A percentile compares a stretch with the other conserved stretches of the same genome.
phyloP scores from a whole-genome alignment of 2,329 filamentous ascomycete genomes.

The Xylariaceae sp. region DNA sequence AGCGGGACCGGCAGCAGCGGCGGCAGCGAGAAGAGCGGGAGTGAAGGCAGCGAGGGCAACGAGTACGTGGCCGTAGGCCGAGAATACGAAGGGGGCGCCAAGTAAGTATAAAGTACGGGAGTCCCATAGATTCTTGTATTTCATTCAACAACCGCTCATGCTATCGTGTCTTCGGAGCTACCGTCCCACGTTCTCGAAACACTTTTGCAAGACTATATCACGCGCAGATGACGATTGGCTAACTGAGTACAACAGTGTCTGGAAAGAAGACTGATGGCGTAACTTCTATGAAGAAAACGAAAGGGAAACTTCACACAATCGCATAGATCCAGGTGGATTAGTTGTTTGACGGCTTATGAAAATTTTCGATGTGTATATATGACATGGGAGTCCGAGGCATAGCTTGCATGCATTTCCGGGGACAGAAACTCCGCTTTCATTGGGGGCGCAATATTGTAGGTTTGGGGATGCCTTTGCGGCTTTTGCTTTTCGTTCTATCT shows the following conservation, averaged over 20 bases:
- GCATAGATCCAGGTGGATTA: too few relatives aligned
- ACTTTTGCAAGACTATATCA: neutral
- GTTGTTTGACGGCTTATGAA: too few relatives aligned
- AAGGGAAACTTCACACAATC: too few relatives aligned
- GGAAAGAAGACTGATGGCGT: neutral
- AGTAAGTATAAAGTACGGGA: constrained; percentile 13
- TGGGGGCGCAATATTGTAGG: too few relatives aligned
- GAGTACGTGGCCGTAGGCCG: constrained; percentile 40
- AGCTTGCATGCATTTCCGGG: too few relatives aligned
- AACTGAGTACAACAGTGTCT: neutral
- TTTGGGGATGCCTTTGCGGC: too few relatives aligned
- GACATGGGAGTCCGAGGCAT: too few relatives aligned
- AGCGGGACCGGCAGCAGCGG: constrained; percentile 19
- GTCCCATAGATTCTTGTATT: constrained; percentile 2
- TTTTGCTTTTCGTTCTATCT: too few relatives aligned
- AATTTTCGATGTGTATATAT: too few relatives aligned
- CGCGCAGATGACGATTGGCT: neutral
- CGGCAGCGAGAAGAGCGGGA: constrained; percentile 28
- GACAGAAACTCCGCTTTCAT: too few relatives aligned
- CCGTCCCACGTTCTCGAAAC: neutral
- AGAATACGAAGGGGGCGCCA: constrained; percentile 12
- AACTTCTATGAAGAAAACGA: neutral
- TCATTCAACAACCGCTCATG: neutral
- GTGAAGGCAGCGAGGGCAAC: constrained; percentile 32
- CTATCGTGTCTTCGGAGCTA: neutral